Evolutionary conservation across 78 protist genomes (phyloP).

Genomic region (Trichosphaerium sp.): DNA sequence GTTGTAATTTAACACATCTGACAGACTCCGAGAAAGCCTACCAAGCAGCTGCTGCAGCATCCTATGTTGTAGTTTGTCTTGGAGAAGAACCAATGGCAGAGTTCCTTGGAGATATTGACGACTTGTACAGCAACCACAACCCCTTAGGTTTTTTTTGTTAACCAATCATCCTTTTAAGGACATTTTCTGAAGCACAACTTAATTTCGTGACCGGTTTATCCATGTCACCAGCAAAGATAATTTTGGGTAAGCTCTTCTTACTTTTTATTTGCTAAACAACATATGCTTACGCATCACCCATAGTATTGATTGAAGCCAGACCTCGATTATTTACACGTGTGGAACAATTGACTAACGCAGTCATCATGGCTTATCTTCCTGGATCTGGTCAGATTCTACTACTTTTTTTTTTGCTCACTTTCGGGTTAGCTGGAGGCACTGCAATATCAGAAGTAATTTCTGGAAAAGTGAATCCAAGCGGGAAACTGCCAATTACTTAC

Average conservation of each 20-base stretch:
- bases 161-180: too few relatives aligned
- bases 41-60: neutral
- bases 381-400: too few relatives aligned
- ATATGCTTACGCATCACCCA: neutral
- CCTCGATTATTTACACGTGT: constrained; percentile 19
- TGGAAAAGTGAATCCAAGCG: constrained; percentile 60
- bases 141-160: too few relatives aligned
- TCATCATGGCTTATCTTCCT: constrained; percentile 43
- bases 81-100: constrained; percentile 56
- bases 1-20: neutral
- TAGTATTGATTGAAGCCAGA: constrained; percentile 29
- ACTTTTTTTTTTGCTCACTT: too few relatives aligned
- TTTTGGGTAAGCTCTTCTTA: too few relatives aligned
- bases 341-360: neutral
- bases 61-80: constrained; percentile 18
- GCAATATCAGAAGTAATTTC: constrained; percentile 47
- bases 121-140: constrained; percentile 19
- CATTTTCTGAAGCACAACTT: too few relatives aligned
- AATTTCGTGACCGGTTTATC: too few relatives aligned
- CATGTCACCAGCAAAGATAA: too few relatives aligned
- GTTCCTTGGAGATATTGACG: constrained; percentile 37
- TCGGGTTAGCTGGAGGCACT: constrained; percentile 52
- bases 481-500: constrained; percentile 54
- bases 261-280: too few relatives aligned
- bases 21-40: neutral